Conservation (phyloP, 176 grass and related monocot genomes). For the Eleusine coracana region DNA sequence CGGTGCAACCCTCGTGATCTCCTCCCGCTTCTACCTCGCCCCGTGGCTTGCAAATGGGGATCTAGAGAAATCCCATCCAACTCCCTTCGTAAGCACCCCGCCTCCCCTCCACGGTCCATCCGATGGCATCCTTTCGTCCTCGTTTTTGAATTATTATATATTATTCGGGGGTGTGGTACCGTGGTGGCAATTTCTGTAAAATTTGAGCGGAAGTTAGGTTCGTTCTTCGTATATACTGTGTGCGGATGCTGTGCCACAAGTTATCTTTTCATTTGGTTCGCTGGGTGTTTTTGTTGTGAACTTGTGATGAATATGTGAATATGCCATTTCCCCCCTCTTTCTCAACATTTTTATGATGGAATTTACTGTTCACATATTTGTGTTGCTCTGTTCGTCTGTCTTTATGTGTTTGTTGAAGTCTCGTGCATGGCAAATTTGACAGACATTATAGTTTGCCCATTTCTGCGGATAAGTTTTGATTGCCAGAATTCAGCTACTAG, state of each 20-base stretch:
- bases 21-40: conserved; percentile 35
- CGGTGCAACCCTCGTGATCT: conserved; percentile 29
- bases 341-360: neutral
- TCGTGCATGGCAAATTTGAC: neutral
- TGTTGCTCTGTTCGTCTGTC: neutral
- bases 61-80: neutral
- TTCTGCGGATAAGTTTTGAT: neutral
- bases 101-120: neutral
- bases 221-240: neutral
- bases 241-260: neutral
- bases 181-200: neutral
- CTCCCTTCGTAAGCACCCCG: conserved; percentile 12
- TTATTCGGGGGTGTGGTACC: neutral
- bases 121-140: neutral
- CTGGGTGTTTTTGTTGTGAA: neutral
- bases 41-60: neutral
- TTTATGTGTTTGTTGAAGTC: neutral
- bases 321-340: neutral
- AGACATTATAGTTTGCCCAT: neutral
- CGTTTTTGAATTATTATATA: neutral
- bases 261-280: neutral
- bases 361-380: neutral
- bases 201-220: neutral
- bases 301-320: neutral
- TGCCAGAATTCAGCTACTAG: neutral